A percentile compares a stretch with the other conserved stretches of the same genome.
phyloP scores from a whole-genome alignment of 495 filamentous ascomycete species.

The Penicillium maclennaniae region DNA sequence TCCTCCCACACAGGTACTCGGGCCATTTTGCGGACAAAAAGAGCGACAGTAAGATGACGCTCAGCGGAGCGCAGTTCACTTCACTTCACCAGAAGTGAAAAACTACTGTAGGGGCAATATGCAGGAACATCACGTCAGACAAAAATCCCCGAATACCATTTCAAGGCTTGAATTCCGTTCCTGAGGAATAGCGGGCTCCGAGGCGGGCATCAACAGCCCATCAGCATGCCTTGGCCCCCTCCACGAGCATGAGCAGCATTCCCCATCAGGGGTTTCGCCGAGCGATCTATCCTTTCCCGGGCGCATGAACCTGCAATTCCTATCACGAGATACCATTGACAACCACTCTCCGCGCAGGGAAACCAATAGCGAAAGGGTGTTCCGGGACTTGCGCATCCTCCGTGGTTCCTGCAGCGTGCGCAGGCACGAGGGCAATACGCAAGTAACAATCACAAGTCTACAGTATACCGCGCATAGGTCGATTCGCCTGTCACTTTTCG shows the following conservation, averaged over 20 bases:
- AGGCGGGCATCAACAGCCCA: background rate
- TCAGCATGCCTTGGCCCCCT: background rate
- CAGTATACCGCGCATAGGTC: background rate
- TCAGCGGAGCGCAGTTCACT: background rate
- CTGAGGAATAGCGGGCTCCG: background rate
- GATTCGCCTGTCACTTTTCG: background rate
- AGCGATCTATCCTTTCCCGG: slow-evolving; percentile 5
- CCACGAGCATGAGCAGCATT: slow-evolving; percentile 1
- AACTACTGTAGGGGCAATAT: background rate
- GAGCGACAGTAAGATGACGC: background rate
- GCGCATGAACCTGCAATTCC: slow-evolving; percentile 1
- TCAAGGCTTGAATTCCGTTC: background rate
- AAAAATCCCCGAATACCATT: background rate
- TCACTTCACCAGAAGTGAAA: no score
- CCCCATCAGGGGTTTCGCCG: slow-evolving; percentile 1
- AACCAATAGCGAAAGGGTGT: background rate
- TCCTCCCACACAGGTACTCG: slow-evolving; percentile 3
- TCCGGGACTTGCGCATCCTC: slow-evolving; percentile 1
- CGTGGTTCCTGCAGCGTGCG: slow-evolving; percentile 8
- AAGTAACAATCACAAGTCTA: background rate
- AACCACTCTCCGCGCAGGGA: slow-evolving; percentile 1
- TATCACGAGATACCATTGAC: background rate
- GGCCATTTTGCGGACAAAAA: background rate
- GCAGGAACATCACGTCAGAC: background rate
- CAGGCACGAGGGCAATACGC: no score